A percentile compares a stretch with the other conserved stretches of the same genome.
Conservation (phyloP, 805 yeast genomes). For the Schwanniomyces yamadae region DNA sequence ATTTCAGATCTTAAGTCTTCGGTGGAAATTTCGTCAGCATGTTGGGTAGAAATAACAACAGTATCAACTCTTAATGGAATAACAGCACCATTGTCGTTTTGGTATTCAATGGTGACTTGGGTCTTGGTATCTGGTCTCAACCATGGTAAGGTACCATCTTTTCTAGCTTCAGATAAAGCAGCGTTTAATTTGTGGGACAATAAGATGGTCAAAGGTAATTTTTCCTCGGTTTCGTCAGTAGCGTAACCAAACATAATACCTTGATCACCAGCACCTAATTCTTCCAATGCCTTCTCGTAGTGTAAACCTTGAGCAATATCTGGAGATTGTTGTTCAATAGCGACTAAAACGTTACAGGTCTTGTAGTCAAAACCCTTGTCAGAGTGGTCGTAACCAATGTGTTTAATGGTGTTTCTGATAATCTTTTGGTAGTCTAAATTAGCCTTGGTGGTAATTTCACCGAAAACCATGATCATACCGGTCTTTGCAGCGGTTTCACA, state of each 20-base stretch:
- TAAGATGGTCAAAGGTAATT: conserved; percentile 90
- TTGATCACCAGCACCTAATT: conserved; percentile 99
- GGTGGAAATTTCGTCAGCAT: conserved; percentile 92
- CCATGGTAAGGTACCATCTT: conserved; percentile 93
- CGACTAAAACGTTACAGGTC: conserved; percentile 98
- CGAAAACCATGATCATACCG: conserved; percentile 99
- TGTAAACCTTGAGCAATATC: conserved; percentile 99
- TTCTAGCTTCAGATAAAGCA: conserved; percentile 96
- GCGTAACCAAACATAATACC: conserved; percentile 99
- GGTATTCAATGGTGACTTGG: conserved; percentile 97
- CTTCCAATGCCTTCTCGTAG: conserved; percentile 92
- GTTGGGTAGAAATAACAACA: conserved; percentile 95
- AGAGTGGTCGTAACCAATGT: conserved; percentile 95
- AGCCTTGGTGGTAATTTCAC: conserved; percentile 98
- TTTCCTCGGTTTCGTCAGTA: conserved; percentile 97
- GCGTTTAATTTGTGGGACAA: conserved; percentile 95
- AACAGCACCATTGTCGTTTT: conserved; percentile 91
- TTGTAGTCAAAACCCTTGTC: conserved; percentile 98
- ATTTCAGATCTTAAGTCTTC: conserved; percentile 85
- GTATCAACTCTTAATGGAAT: conserved; percentile 96
- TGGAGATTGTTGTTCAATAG: conserved; percentile 98
- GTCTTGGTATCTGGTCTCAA: conserved; percentile 99
- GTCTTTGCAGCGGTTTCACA: conserved; percentile 99
- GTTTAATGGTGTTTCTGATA: conserved; percentile 96
- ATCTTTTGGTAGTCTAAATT: conserved; percentile 93